Base-by-base conservation (phyloP, 1,284 basidiomycete genomes). In the Heterobasidion parviporum region DNA sequence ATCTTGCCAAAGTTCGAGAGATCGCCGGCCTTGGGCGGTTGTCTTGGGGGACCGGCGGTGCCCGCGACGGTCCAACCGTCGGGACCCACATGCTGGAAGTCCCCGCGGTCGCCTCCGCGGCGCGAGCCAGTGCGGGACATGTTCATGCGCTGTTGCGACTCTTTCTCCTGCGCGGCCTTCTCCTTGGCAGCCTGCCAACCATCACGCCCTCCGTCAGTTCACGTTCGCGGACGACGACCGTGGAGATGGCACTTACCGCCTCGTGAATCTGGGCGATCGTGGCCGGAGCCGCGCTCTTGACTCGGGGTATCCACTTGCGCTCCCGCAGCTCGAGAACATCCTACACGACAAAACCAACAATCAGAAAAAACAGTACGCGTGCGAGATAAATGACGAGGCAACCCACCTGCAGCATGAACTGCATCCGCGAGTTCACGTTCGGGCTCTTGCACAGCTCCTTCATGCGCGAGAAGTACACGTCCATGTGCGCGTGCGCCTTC, bases 391-490 rank as follows among this genome's bases (percentile, higher is more conserved):
- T 26, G 26, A 4, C 26, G 4, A 0, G 4, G 26, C 26, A 26
- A 26, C 81, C 57, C 61, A 94, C 93, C 82, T 91, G 82, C 57
- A 98, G 80, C 94, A 98, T 98, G 75, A 93, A 98, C 57, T 87
- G 85, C 82, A 98, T 92, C 68, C 96, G 87, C 36, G 92, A 85
- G 57, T 83, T 85, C 61, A 97, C 83, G 56, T 86, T 84, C 34
- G 69, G 74, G 64, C 82, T 89, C 74, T 87, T 87, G 50, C 81
- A 75, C 60, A 97, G 78, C 66, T 89, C 84, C 67, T 84, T 81
- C 83, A 99, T 95, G 53, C 94, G 82, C 54, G 82, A 77, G 75
- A 98, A 97, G 79, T 98, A 97, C 48, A 95, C 86, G 64, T 93
- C 88, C 83, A 98, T 90, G 65, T 93, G 88, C 15, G 81, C 83